Base-by-base conservation (phyloP, 129 eudicot species). In the Mikania micrantha region DNA sequence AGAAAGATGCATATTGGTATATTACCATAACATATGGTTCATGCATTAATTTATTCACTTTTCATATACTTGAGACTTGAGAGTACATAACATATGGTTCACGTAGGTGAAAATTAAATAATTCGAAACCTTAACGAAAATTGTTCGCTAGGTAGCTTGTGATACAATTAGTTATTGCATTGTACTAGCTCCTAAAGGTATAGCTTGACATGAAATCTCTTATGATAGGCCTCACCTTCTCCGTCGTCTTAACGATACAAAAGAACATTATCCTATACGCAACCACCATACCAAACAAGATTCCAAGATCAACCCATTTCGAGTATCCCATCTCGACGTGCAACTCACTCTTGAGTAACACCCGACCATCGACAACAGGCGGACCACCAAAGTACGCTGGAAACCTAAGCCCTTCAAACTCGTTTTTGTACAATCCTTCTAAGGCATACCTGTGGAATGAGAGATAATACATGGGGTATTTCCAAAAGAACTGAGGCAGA, bases 391-490 rank as follows among this genome's bases (percentile, higher is more conserved):
- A 17, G 17, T 53, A 53, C 16, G 19, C 34, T 0, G 35, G 60
- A 17, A 53, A 53, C 32, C 1, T 53, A 10, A 53, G 60, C 34
- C 60, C 60, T 24, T 66, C 75, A 44, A 81, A 78, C 49, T 85
- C 90, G 22, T 85, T 81, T 64, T 85, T 81, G 56, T 64, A 85
- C 52, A 85, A n/a, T 20, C 90, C 90, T 75, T 85, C 86, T 39
- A 60, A 66, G 4, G 84, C 86, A 5, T 81, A 81, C 63, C 67
- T 81, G 21, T 80, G 85, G 50, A 78, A 75, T 0, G 85, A 73
- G 13, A 85, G 60, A 78, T 78, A 79, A 72, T 82, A 79, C 72
- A 82, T 21, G 2, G 91, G 91, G 48, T 85, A 85, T 53, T 38
- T 79, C 87, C 87, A 85, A 24, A 85, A 75, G 1, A 59, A 19